A percentile compares a stretch with the other conserved stretches of the same genome.
Conservation (phyloP, 108 stramenopile species). For the Cyclostephanos tholiformis region DNA sequence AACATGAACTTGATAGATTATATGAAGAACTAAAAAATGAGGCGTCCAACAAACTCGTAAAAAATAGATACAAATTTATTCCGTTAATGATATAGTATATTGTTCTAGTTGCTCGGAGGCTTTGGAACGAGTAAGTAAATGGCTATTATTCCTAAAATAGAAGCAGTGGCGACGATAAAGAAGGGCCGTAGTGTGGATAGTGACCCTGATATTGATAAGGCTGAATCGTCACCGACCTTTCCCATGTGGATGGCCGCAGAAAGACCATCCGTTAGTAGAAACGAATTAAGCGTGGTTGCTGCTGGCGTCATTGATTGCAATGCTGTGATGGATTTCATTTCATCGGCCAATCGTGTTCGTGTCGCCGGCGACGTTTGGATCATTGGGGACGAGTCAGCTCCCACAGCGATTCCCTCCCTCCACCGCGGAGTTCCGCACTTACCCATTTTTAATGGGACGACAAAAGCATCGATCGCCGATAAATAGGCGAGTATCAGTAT, state of each 20-base stretch:
- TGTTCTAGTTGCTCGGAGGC: constrained; percentile 44
- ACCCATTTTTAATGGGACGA: neutral
- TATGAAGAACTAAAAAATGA: too few relatives aligned
- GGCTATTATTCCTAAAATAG: constrained; percentile 40
- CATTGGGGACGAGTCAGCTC: neutral
- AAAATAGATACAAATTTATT: too few relatives aligned
- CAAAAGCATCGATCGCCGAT: neutral
- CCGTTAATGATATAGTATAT: constrained; percentile 7
- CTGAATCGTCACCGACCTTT: neutral
- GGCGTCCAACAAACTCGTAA: too few relatives aligned
- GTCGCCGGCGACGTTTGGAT: neutral
- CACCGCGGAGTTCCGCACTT: neutral
- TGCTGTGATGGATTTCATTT: constrained; percentile 14
- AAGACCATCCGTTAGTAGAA: constrained; percentile 37
- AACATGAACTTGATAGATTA: too few relatives aligned
- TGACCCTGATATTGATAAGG: constrained; percentile 13
- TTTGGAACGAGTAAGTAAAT: constrained; percentile 35
- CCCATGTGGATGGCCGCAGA: constrained; percentile 32
- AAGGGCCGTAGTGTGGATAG: constrained; percentile 42
- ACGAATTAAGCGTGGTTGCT: constrained; percentile 16
- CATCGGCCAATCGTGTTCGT: neutral
- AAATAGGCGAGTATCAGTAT: constrained; percentile 5
- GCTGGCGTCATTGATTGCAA: neutral
- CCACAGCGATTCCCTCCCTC: neutral
- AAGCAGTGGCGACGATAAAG: constrained; percentile 42